Conservation (phyloP, 331 rosid species). For the Phaseolus coccineus region DNA sequence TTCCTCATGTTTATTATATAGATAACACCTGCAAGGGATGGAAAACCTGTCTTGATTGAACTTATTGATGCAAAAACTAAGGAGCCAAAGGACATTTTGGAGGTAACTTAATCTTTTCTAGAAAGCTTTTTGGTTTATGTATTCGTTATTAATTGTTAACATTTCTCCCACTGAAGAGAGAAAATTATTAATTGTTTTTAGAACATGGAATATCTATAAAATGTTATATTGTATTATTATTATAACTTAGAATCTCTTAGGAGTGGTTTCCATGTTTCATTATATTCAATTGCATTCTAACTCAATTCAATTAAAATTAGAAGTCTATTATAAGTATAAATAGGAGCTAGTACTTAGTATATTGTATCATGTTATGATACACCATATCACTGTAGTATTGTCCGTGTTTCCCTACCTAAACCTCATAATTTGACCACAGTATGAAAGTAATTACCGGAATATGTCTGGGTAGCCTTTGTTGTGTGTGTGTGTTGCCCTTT, state of each 20-base stretch:
- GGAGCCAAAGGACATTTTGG: constrained; percentile 88
- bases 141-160: constrained; percentile 10
- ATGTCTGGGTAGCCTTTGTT: neutral
- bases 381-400: neutral
- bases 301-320: neutral
- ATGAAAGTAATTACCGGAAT: neutral
- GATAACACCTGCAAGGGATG: constrained; percentile 99
- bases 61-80: constrained; percentile 97
- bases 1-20: constrained; percentile 48
- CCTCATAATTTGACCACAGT: neutral
- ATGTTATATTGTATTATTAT: neutral
- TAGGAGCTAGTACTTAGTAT: neutral
- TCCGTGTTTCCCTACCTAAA: neutral
- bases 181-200: neutral
- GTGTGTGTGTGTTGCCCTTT: neutral
- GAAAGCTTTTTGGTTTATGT: constrained; percentile 13
- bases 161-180: constrained; percentile 6
- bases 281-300: neutral
- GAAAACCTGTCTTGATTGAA: constrained; percentile 91
- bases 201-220: neutral
- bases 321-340: neutral
- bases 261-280: neutral
- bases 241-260: neutral
- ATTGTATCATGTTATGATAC: too few species aligned
- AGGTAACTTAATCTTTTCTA: constrained; percentile 61